Percentiles rank a stretch among this genome's conserved stretches.
phyloP scores from a whole-genome alignment of 2,329 filamentous ascomycete genomes.

The Nothopassalora personata region DNA sequence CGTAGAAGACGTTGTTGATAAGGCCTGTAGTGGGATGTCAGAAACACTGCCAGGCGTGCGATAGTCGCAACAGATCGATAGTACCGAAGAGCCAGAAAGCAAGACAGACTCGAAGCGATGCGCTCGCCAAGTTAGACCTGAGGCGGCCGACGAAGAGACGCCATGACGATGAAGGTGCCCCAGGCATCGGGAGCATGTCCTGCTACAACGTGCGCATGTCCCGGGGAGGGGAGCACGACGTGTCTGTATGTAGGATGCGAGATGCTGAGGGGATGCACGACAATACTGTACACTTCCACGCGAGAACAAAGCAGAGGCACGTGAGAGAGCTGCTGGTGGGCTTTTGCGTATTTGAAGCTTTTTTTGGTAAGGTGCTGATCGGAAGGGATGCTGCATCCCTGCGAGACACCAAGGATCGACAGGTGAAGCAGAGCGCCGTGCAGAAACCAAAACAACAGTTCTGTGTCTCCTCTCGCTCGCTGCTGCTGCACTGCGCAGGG shows the following conservation, averaged over 20 bases:
- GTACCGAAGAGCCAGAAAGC: conserved; percentile 95
- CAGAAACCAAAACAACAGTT: not conserved
- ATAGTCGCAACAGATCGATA: conserved; percentile 13
- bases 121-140: conserved; percentile 57
- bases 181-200: conserved; percentile 49
- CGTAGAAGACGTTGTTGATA: conserved; percentile 97
- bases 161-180: conserved; percentile 62
- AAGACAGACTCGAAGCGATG: conserved; percentile 64
- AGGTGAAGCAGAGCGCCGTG: not conserved
- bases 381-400: not conserved
- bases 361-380: not conserved
- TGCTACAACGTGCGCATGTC: not conserved
- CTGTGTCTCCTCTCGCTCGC: not conserved
- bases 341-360: not conserved
- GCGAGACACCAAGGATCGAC: not conserved
- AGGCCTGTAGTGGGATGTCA: conserved; percentile 51
- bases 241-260: not conserved
- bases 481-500: not conserved
- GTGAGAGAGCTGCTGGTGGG: not conserved
- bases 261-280: not conserved
- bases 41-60: not conserved
- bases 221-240: not conserved
- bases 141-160: conserved; percentile 65
- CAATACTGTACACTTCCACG: too few species aligned
- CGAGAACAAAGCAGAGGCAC: not conserved